A percentile compares a stretch with the other conserved stretches of the same genome.
Conservation (phyloP, 441 rosid genomes). For the Gossypium davidsonii region DNA sequence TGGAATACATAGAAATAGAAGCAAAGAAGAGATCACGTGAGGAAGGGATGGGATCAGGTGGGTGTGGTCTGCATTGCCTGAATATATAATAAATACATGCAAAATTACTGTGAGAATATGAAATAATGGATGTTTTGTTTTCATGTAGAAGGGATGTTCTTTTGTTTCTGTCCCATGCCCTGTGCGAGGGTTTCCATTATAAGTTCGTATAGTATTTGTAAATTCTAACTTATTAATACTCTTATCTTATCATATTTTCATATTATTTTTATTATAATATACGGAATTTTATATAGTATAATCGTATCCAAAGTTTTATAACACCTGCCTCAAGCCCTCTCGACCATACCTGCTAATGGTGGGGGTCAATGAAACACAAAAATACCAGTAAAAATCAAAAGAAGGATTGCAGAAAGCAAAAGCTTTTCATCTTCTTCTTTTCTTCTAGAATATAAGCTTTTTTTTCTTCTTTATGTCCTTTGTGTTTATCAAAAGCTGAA, state of each 20-base stretch:
- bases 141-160: constrained; percentile 39
- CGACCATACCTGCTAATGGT: too few relatives aligned
- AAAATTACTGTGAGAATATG: constrained; percentile 36
- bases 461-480: not conserved
- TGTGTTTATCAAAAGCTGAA: not conserved
- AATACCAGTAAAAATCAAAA: too few relatives aligned
- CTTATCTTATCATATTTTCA: not conserved
- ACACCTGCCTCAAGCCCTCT: too few relatives aligned
- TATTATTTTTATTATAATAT: not conserved
- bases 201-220: too few relatives aligned
- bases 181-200: not conserved
- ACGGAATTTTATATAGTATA: too few relatives aligned
- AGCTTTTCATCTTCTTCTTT: not conserved
- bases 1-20: constrained; percentile 4
- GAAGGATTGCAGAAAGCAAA: not conserved
- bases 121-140: constrained; percentile 45
- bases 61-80: constrained; percentile 24
- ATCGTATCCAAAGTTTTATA: too few relatives aligned
- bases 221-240: too few relatives aligned
- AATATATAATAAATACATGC: constrained; percentile 29
- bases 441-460: not conserved
- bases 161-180: constrained; percentile 38
- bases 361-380: too few relatives aligned
- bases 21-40: constrained; percentile 19
- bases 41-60: constrained; percentile 42